Conservation (phyloP, 805 yeast species). For the Yarrowia yakushimensis region DNA sequence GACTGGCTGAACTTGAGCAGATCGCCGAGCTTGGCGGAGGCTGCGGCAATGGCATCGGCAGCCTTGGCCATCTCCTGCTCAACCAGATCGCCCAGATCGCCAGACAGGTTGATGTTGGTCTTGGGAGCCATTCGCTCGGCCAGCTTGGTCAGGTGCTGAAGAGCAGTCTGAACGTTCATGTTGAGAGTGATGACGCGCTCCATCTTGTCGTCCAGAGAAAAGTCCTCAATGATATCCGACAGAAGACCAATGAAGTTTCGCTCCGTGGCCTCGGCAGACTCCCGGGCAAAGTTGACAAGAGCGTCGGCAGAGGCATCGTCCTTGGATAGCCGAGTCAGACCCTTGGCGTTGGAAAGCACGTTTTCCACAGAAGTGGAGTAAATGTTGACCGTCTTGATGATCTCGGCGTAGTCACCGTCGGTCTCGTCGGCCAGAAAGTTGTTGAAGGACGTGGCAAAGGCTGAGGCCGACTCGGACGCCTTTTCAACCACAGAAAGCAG, state of each 20-base stretch:
- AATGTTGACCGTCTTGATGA: conserved; percentile 59
- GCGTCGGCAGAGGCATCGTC: conserved; percentile 52
- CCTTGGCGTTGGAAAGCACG: conserved; percentile 64
- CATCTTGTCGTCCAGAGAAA: conserved; percentile 58
- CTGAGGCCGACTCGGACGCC: conserved; percentile 67
- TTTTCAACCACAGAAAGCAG: conserved; percentile 66
- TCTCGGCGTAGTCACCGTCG: conserved; percentile 56
- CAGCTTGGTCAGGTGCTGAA: conserved; percentile 55
- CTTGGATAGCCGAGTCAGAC: conserved; percentile 55
- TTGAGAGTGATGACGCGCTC: conserved; percentile 76
- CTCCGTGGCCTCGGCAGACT: conserved; percentile 59
- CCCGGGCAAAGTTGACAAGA: conserved; percentile 48
- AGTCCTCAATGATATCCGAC: conserved; percentile 47
- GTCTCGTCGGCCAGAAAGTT: conserved; percentile 72
- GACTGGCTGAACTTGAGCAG: conserved; percentile 47
- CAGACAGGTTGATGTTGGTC: conserved; percentile 35
- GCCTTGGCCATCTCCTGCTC: conserved; percentile 71
- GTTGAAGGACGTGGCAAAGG: conserved; percentile 74
- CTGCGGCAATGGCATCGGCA: conserved; percentile 63
- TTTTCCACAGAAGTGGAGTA: conserved; percentile 62
- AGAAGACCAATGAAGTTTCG: conserved; percentile 57
- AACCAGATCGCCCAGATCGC: conserved; percentile 64
- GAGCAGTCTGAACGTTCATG: conserved; percentile 64
- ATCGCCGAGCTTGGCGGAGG: conserved; percentile 55
- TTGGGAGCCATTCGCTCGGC: conserved; percentile 57